Evolutionary conservation across 2,329 filamentous ascomycete genomes (phyloP), one percentile per base, ranked within the genome.

Genomic region (Ascochyta pisi): DNA sequence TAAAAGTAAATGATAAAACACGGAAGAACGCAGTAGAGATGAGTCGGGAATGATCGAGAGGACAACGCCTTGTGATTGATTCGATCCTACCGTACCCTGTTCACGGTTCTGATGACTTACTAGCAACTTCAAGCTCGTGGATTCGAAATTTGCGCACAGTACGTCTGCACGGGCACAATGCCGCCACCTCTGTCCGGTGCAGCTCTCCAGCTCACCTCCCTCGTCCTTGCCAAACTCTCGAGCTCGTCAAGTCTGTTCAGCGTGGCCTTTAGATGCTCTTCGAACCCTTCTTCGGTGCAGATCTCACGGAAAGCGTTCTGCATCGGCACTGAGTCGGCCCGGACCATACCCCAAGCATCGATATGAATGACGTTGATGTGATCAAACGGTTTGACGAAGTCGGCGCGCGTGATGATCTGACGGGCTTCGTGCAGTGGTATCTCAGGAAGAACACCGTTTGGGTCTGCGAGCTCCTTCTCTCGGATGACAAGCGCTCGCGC

Each of bases 331-430:
- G 90, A 95, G 73, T 96, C 94, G 1, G 95, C 94, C 33, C 94
- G 86, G 6, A 98, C 95, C 75, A 90, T 89, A 9, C 92, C 92
- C 35, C 84, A 83, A 51, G 89, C 91, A 54, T 96, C 94, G 66
- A 99, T 98, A 58, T 91, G 96, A 75, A 98, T 96, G 42, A 98
- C 84, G 69, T 98, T 98, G 64, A 95, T 86, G 63, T 94, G 91
- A 76, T 98, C 95, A 68, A 97, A 93, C 52, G 86, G 83, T 61
- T 93, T 86, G 62, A 98, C 92, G 73, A 97, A 98, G 76, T 98
- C 95, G 50, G 92, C 89, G 50, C 95, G 84, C 10, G 94, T 98
- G 90, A 97, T 96, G 71, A 97, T 89, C 74, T 98, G 84, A 56
- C 73, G 66, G 5, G 71, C 63, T 57, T 75, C 72, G 29, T 75